Evolutionary conservation across 2,329 filamentous ascomycete genomes (phyloP).

Genomic region (Aureobasidium zeae): DNA sequence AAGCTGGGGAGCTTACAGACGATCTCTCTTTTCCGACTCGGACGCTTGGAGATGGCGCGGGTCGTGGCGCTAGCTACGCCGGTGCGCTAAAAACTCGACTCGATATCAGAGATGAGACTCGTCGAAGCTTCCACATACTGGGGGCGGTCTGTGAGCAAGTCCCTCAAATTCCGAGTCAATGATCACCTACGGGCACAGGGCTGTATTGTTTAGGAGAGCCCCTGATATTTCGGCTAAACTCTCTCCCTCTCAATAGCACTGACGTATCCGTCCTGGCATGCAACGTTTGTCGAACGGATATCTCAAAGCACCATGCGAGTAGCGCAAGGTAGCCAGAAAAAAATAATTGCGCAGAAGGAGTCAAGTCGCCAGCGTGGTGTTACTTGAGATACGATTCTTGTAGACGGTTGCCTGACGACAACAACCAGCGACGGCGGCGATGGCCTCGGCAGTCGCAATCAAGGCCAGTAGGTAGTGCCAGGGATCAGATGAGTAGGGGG

Average conservation of each 20-base stretch:
- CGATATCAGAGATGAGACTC: slow-evolving; percentile 5
- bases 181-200: neutral
- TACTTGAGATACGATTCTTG: too few species aligned
- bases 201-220: neutral
- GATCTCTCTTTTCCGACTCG: slow-evolving; percentile 4
- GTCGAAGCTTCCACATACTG: slow-evolving; percentile 7
- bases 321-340: too few species aligned
- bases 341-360: too few species aligned
- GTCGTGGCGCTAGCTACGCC: slow-evolving; percentile 5
- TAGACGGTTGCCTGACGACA: too few species aligned
- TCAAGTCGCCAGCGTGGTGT: too few species aligned
- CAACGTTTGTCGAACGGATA: neutral
- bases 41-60: slow-evolving; percentile 1
- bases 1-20: slow-evolving; percentile 7
- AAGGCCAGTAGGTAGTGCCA: too few species aligned
- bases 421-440: too few species aligned
- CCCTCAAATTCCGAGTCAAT: neutral
- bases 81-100: slow-evolving; percentile 2
- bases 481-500: too few species aligned
- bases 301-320: too few species aligned
- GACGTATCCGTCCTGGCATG: neutral
- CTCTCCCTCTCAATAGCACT: neutral
- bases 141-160: neutral
- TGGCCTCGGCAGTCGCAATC: too few species aligned
- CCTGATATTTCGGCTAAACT: slow-evolving; percentile 13